Evolutionary conservation across 257 asterid species (phyloP).

Genomic region (Solanum bukasovii): DNA sequence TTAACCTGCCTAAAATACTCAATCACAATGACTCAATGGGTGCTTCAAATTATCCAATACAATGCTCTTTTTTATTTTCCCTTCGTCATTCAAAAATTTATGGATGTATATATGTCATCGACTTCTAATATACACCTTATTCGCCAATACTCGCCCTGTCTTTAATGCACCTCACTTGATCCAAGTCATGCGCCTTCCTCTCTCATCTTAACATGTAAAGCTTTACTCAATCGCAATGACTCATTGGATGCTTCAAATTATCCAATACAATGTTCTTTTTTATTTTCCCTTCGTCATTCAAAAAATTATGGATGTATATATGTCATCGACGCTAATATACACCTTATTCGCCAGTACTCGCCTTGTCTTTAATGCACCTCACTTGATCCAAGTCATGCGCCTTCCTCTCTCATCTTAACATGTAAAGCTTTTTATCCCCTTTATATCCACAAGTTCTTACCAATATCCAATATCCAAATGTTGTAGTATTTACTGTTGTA

Average conservation of each 20-base stretch:
- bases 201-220: background rate
- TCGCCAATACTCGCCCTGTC: background rate
- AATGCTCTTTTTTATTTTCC: background rate
- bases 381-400: background rate
- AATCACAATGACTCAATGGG: background rate
- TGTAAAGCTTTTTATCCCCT: background rate
- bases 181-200: too few species aligned
- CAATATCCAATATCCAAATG: background rate
- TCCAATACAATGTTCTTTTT: background rate
- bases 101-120: background rate
- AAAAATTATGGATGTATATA: background rate
- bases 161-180: background rate
- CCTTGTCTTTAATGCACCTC: background rate
- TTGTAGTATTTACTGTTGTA: background rate
- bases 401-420: background rate
- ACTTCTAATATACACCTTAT: background rate
- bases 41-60: background rate
- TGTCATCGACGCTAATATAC: background rate
- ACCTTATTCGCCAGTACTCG: background rate
- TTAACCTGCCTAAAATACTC: background rate
- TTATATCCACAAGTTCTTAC: background rate
- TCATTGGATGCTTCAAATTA: background rate
- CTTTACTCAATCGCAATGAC: background rate
- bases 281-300: background rate
- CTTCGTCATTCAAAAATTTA: background rate